Evolutionary conservation across 2,329 filamentous ascomycete genomes (phyloP), one percentile per base, ranked within the genome.

Genomic region (Botrytis porri): DNA sequence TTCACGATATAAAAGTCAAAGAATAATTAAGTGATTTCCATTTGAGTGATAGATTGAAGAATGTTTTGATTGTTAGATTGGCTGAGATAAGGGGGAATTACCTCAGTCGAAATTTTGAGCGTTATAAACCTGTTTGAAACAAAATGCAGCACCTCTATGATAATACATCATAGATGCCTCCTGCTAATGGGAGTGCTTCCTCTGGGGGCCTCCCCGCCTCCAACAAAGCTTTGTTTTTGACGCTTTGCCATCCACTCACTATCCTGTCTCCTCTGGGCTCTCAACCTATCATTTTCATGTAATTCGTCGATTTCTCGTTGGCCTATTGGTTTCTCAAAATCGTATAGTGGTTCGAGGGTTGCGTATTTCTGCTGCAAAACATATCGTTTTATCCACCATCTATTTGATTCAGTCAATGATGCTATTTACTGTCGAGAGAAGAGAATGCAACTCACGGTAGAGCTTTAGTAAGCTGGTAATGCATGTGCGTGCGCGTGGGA

Each of bases 401-500:
- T 69, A 43, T 35, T 60, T 35, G 22, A 35, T 45, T 45, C 1
- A 35, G 51, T 43, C 3, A 29, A 43, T 9, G 32, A 29, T 45
- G 7, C 16, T 25, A 5, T 60, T 16, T 35, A 6, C 7, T 41
- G 37, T 16, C 4, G 3, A 35, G n/a, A 16, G 9, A 20, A 18
- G 12, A 3, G 20, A 22, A 9, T 0, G 32, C 14, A 32, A 60
- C 60, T 45, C 72, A 78, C 54, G 78, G 79, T 6, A 80, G 70
- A 39, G 77, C 76, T 66, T 77, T 77, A 43, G 71, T 75, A 32
- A 77, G 45, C 69, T 80, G 79, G 67, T 79, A 80, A 51, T 73
- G 73, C 75, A 79, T 79, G 57, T 79, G 77, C 22, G 75, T 78
- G 43, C 76, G 71, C 12, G 77, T 79, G 14, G 79, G 77, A 7